Conservation (phyloP, 169 alveolate genomes). For the Eimeria sp. region DNA sequence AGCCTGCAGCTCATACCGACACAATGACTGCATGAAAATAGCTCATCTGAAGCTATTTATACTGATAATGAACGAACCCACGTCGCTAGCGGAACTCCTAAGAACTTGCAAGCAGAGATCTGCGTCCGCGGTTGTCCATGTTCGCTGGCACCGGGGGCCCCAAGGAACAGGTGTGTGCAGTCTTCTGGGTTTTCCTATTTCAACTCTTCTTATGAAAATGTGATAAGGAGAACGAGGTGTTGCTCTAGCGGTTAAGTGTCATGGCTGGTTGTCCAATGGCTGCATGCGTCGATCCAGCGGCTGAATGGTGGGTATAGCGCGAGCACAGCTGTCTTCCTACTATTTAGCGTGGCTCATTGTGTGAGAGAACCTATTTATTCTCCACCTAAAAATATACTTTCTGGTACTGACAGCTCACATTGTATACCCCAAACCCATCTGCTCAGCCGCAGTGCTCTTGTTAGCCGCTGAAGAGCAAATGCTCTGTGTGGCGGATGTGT, state of each 20-base stretch:
- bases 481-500: background rate
- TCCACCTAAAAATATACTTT: background rate
- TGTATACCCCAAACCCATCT: background rate
- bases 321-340: background rate
- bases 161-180: background rate
- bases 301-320: background rate
- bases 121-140: background rate
- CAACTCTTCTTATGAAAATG: background rate
- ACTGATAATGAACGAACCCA: background rate
- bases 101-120: background rate
- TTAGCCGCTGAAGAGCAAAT: background rate
- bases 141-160: background rate
- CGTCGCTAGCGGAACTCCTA: background rate
- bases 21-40: background rate
- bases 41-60: background rate
- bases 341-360: background rate
- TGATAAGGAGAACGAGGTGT: background rate
- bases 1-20: background rate
- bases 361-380: background rate
- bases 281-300: constrained; percentile 58
- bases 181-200: background rate
- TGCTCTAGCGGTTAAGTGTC: background rate
- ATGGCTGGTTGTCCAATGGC: background rate
- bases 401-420: background rate
- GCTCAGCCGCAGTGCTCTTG: background rate